Base-by-base conservation (phyloP, 208 protist genomes). In the Trypanosomatidae sp. region DNA sequence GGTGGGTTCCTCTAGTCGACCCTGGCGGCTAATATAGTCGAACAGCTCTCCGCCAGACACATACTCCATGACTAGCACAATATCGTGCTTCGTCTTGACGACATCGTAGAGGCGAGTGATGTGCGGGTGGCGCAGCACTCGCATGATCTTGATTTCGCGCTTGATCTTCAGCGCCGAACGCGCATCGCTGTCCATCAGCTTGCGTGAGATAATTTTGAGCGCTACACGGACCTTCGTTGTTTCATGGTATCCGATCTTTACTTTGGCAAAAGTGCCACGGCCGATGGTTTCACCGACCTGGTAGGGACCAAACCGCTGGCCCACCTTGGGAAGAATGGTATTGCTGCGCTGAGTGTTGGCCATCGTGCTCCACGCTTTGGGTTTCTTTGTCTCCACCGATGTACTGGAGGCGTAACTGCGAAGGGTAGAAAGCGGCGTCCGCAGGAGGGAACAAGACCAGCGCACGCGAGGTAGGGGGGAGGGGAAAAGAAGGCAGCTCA, bases 21-120 rank as follows among this genome's bases (percentile, higher is more conserved):
- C 97, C 65, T 98, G 91, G 13, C 89, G 88, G 19, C 98, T 97
- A 73, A 99, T 99, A 83, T 98, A 99, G 59, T 99, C 98, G 81
- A 99, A 99, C 9, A 99, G 81, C 74, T 99, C 99, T 1, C 98
- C 98, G 36, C 98, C 98, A 0, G 97, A 93, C 0, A 99, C 96
- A 78, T 99, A 99, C 84, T 99, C 98, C 88, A 99, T 98, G 28
- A 99, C 87, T 66, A 99, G 93, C 66, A 99, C 99, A 70, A 99
- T 99, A 81, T 99, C 97, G 66, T 96, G 95, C 55, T 94, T 91
- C 15, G 97, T 98, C 73, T 98, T 86, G 25, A 99, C 98, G 1
- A 99, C 98, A 62, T 93, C 91, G 76, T 98, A 99, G 62, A 99
- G 92, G 3, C 93, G 92, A 65, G 99, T 99, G 71, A 99, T 98